Evolutionary conservation across 495 filamentous ascomycete species (phyloP).

Genomic region (Lentithecium fluviatile): DNA sequence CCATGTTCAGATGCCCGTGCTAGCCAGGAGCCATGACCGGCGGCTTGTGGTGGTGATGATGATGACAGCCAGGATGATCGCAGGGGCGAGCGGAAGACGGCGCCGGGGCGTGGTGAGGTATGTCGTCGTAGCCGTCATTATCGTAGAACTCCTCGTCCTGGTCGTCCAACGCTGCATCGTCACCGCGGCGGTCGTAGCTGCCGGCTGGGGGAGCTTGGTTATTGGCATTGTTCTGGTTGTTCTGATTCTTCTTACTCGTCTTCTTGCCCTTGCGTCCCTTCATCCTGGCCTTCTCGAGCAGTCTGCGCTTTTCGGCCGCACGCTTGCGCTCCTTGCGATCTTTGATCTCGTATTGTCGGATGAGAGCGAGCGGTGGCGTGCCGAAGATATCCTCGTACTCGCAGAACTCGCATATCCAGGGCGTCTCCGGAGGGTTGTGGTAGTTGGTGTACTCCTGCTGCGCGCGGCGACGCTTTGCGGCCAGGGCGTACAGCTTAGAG

Average conservation of each 20-base stretch:
- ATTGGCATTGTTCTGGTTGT: conserved; percentile 26
- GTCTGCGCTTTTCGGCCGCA: conserved; percentile 74
- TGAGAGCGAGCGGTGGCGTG: conserved; percentile 74
- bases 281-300: conserved; percentile 94
- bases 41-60: conserved; percentile 15
- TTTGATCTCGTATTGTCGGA: conserved; percentile 91
- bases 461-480: conserved; percentile 65
- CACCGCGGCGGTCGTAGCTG: conserved; percentile 27
- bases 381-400: conserved; percentile 53
- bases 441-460: conserved; percentile 72
- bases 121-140: conserved; percentile 33
- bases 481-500: conserved; percentile 59
- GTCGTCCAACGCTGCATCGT: conserved; percentile 23
- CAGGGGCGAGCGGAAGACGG: conserved; percentile 4
- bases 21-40: conserved; percentile 11
- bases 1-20: conserved; percentile 31
- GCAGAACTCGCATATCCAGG: conserved; percentile 79
- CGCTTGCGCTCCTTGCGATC: conserved; percentile 80
- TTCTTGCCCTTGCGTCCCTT: conserved; percentile 83
- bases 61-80: conserved; percentile 23
- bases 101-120: conserved; percentile 11
- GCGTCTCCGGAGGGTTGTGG: conserved; percentile 74
- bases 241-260: conserved; percentile 43
- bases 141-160: conserved; percentile 34
- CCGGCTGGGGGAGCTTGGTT: conserved; percentile 26